Base-by-base conservation (phyloP, 306 rosid genomes). In the Prunus mira region DNA sequence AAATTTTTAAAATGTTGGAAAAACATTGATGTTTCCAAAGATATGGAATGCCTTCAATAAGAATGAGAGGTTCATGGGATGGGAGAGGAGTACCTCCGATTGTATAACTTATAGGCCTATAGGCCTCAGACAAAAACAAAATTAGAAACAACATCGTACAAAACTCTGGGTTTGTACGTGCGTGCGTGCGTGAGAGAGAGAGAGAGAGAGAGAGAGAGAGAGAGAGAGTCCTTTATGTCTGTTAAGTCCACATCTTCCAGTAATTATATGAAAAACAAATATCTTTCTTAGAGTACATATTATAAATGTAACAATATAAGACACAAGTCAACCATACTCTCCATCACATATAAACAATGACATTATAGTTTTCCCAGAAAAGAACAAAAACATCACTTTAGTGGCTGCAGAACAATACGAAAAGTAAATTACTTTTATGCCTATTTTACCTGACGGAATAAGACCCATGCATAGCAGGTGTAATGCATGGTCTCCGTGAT, bases 381-480 rank as follows among this genome's bases (percentile, higher is more conserved):
- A 18, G 52, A 22, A 68, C 14, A 24, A 20, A 46, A 68, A 52
- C 18, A 20, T 19, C 46, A 28, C 6, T 30, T 12, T 52, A 11
- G 32, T 3, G 65, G 19, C 65, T 19, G 11, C 14, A 51, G 32
- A 2, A 2, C 52, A 74, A 71, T 51, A 27, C 67, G 64, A 66
- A 47, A 55, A 61, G 47, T 65, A 76, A 63, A 62, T 30, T 63
- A 72, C 49, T n/a, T 67, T 64, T 71, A 75, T 60, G 47, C 49
- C 15, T 60, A 55, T 19, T 75, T 69, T 84, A 95, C 99, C 97
- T 95, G 99, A 65, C 97, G 97, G 82, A 92, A 92, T 76, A 95
- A 83, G 73, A 95, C 97, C 99, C 99, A 95, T 77, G 96, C 95
- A 89, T 86, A 92, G 86, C 97, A 89, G 68, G 99, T 92, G 77